Base-by-base conservation (phyloP, 2,329 filamentous ascomycete species). In the Podosphaera fusca region DNA sequence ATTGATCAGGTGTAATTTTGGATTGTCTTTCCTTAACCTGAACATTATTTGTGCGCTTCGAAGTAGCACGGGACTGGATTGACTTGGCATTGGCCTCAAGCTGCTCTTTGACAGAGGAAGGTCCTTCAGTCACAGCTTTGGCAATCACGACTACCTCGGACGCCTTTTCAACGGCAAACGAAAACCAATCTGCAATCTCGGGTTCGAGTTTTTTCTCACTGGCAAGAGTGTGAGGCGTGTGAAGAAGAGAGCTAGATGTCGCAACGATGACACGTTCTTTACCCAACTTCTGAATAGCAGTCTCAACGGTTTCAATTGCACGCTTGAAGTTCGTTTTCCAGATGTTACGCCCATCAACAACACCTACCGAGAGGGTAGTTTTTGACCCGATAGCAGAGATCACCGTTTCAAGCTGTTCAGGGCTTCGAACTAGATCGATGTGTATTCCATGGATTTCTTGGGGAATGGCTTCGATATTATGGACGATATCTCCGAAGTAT, bases 321-420 rank as follows among this genome's bases (percentile, higher is more conserved):
- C 81, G 81, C 81, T 94, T 85, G 76, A 95, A 85, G 83, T 96
- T 94, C 75, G 88, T 95, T 86, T 98, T 98, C 92, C 92, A 98
- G 79, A 98, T 96, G 81, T 98, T 98, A 69, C 92, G 88, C 68
- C 92, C 92, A 67, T 98, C 89, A 64, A 98, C 92, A 66, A 98
- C 85, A 87, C 92, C 92, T 63, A 82, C 85, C 64, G 92, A 98
- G 64, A 98, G 83, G 65, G 88, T 73, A 70, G 95, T 94, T 71
- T 88, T 87, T 70, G 87, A 74, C 70, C 87, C 88, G 63, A 98
- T 81, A 67, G 88, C 83, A 68, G 75, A 77, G 65, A 87, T 72
- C 67, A 98, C 87, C 63, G 84, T 80, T 61, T 92, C 82, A 62
- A 98, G 84, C 78, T 98, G 92, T 79, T 96, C 90, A 57, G 92